Percentiles rank a stretch among this genome's conserved stretches.
These are phyloP conservation scores for Tulasnella sp. DNA, from an alignment of 768 basidiomycete genomes.

Conservation along the genomic window DNA sequence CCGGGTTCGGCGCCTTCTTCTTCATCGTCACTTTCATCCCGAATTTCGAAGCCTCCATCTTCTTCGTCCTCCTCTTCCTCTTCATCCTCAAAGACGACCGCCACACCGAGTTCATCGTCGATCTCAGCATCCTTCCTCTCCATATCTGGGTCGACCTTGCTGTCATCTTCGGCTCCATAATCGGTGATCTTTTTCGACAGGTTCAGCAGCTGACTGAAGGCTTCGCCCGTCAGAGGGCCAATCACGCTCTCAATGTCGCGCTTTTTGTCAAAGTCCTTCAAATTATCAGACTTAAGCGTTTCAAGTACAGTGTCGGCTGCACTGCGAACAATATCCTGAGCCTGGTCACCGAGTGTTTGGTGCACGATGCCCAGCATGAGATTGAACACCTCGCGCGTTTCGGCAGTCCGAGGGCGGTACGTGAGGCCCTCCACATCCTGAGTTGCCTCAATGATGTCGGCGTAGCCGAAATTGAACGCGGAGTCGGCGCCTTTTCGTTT, in stretches of 20 bases:
- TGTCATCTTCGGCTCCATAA: slow-evolving; percentile 86
- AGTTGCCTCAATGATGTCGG: slow-evolving; percentile 93
- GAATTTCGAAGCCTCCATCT: slow-evolving; percentile 86
- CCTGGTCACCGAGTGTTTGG: slow-evolving; percentile 85
- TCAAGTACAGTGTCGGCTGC: slow-evolving; percentile 94
- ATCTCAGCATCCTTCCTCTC: slow-evolving; percentile 86
- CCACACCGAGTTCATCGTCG: slow-evolving; percentile 96
- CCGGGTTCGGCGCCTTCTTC: slow-evolving; percentile 53
- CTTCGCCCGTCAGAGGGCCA: slow-evolving; percentile 65
- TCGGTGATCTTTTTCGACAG: slow-evolving; percentile 96
- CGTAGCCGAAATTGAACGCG: slow-evolving; percentile 64
- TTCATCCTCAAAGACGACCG: slow-evolving; percentile 97
- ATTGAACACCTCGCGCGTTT: slow-evolving; percentile 94
- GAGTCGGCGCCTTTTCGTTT: slow-evolving; percentile 62
- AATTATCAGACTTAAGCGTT: slow-evolving; percentile 79
- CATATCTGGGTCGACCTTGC: slow-evolving; percentile 73
- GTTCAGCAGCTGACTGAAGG: slow-evolving; percentile 79
- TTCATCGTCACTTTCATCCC: slow-evolving; percentile 72
- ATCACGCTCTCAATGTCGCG: slow-evolving; percentile 83
- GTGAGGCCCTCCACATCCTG: slow-evolving; percentile 90
- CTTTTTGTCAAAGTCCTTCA: slow-evolving; percentile 98
- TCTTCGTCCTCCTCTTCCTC: slow-evolving; percentile 85
- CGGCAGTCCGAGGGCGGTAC: slow-evolving; percentile 90
- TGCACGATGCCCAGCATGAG: slow-evolving; percentile 85
- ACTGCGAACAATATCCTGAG: slow-evolving; percentile 92